Base-by-base conservation (phyloP, 805 yeast genomes). In the Kazachstania kunashirensis region DNA sequence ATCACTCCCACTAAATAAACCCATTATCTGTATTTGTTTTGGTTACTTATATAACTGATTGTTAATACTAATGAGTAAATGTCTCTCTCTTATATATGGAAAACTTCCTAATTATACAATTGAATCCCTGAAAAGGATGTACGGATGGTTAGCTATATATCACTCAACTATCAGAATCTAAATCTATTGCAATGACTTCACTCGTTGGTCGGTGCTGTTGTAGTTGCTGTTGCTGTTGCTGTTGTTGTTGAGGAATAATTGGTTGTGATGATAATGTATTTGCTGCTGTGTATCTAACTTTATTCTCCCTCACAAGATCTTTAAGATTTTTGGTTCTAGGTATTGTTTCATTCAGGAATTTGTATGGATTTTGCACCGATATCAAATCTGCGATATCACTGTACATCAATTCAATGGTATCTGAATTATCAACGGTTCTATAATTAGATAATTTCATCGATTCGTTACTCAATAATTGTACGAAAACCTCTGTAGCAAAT, bases 401-500 rank as follows among this genome's bases (percentile, higher is more conserved):
- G 25, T 55, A 55, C 1, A 40, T 44, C 13, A 54, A 36, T 16
- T 43, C 40, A 5, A 40, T 6, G 31, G 13, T 12, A 5, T 23
- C 26, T 15, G 8, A 16, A 9, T 30, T n/a, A 15, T 9, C 21
- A 19, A 4, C 7, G 7, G 14, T 7, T 20, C 31, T 33, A 15
- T 25, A 25, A 21, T 50, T 46, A 1, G 48, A 35, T 11, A 45
- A 16, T 1, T 43, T 33, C 11, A 51, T 15, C 1, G 55, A 44
- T 24, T 53, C 55, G 21, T 39, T 45, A 5, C 48, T 43, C 5
- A 55, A 34, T 3, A 40, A 38, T 25, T 53, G 49, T 1, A 55
- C 38, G 24, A 55, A 50, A 4, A 44, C 35, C 32, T 53, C 55
- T 1, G 55, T 51, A 3, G 57, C 52, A 34, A 53, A 45, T 5